Base-by-base conservation (phyloP, 2,329 filamentous ascomycete genomes). In the Zymoseptoria ardabiliae region DNA sequence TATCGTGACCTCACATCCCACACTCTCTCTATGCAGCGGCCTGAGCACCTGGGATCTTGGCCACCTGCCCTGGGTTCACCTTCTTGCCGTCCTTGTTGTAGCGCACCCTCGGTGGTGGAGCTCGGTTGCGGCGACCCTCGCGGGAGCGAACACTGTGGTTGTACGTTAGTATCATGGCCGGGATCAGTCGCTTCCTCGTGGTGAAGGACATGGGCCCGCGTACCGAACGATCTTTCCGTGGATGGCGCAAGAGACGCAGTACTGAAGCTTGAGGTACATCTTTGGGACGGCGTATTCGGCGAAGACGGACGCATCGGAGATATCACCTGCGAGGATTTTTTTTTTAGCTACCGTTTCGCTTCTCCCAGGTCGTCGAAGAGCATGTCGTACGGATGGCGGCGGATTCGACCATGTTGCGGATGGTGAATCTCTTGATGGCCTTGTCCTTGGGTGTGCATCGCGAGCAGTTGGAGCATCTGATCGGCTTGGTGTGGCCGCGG, bases 1-100 rank as follows among this genome's bases (percentile, higher is more conserved):
- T 9, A 48, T 51, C 55, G 23, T 51, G 55, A 51, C 13, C 53
- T 54, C 50, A 54, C 57, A 45, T n/a, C 7, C 35, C 35, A 13
- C 3, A 13, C 35, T 7, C 17, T 13, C 17, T 45, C 35, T 45
- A 45, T 45, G 35, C 50, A 7, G 22, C 50, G 13, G 65, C 67
- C 59, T 64, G 63, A 59, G 66, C 67, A 73, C 68, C 73, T 57
- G 79, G 73, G 73, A 82, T 81, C 82, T 90, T 90, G 74, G 84
- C 83, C 71, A 83, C 82, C 81, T 91, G 87, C 76, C 88, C 89
- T 70, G 93, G 91, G 79, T 87, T 88, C 78, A 99, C 87, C 89
- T 99, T 99, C 91, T 99, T 99, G 85, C 92, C 93, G 77, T 99
- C 94, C 89, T 97, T 97, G 90, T 99, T 99, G 91, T 96, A 99